These are phyloP conservation scores for Apiospora koreana DNA, from an alignment of 2,329 filamentous ascomycete genomes.

Conservation along the genomic window DNA sequence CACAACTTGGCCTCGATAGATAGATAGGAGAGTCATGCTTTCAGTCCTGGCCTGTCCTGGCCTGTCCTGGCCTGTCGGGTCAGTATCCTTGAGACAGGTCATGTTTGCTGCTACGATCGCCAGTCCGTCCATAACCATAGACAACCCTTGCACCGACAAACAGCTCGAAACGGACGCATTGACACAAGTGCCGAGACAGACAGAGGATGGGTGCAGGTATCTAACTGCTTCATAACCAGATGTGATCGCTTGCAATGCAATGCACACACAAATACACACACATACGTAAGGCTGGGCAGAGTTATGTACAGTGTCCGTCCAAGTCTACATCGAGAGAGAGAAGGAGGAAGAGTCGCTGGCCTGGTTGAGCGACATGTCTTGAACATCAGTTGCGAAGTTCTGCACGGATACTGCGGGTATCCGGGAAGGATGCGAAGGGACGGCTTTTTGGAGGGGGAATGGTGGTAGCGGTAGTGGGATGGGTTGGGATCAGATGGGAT, in stretches of 20 bases:
- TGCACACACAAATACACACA: not conserved
- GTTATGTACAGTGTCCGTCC: not conserved
- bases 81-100: constrained; percentile 8
- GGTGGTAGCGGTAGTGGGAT: constrained; percentile 1
- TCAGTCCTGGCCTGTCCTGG: not conserved
- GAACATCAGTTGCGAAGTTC: not conserved
- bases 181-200: not conserved
- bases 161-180: constrained; percentile 3
- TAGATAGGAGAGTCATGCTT: too few relatives aligned
- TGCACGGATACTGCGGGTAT: constrained; percentile 4
- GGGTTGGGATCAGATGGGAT: constrained; percentile 6
- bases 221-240: not conserved
- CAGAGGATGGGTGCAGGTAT: not conserved
- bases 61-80: not conserved
- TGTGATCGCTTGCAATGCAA: not conserved
- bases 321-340: not conserved
- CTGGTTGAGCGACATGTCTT: constrained; percentile 5
- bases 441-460: not conserved
- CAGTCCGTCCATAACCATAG: constrained; percentile 1
- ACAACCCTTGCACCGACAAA: not conserved
- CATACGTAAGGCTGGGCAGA: not conserved
- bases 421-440: constrained; percentile 8
- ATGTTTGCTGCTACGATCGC: constrained; percentile 6
- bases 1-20: not conserved
- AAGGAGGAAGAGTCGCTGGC: not conserved